phyloP scores from a whole-genome alignment of 2,329 filamentous ascomycete genomes.

The Xylaria sp. region DNA sequence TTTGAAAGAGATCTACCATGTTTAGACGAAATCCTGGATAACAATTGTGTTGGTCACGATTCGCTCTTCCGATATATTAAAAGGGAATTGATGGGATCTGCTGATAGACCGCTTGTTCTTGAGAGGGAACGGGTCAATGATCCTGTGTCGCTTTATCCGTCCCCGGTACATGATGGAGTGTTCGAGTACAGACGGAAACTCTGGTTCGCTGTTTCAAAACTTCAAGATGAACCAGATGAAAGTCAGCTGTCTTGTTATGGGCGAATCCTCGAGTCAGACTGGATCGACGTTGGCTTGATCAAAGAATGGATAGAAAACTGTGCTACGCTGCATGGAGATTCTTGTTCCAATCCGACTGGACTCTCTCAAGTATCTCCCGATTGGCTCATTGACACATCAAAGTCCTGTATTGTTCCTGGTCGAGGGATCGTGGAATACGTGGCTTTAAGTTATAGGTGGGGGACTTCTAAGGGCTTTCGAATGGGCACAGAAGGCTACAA shows the following conservation, averaged over 20 bases:
- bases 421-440: not conserved
- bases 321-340: not conserved
- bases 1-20: not conserved
- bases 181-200: no score
- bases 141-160: not conserved
- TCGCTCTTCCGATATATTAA: not conserved
- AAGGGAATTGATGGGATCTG: not conserved
- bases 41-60: not conserved
- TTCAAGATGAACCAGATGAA: not conserved
- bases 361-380: not conserved
- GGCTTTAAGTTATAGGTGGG: conserved; percentile 7
- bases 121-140: not conserved
- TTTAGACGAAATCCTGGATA: not conserved
- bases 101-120: not conserved
- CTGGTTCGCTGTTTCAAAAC: not conserved
- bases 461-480: conserved; percentile 4
- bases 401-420: not conserved
- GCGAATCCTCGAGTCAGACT: not conserved
- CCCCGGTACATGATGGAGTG: no score
- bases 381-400: not conserved
- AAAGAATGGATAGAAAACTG: not conserved
- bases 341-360: not conserved
- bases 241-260: not conserved
- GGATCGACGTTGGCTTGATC: not conserved
- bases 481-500: not conserved